Evolutionary conservation across 169 alveolate species (phyloP).

Genomic region (Amoebophrya sp.): DNA sequence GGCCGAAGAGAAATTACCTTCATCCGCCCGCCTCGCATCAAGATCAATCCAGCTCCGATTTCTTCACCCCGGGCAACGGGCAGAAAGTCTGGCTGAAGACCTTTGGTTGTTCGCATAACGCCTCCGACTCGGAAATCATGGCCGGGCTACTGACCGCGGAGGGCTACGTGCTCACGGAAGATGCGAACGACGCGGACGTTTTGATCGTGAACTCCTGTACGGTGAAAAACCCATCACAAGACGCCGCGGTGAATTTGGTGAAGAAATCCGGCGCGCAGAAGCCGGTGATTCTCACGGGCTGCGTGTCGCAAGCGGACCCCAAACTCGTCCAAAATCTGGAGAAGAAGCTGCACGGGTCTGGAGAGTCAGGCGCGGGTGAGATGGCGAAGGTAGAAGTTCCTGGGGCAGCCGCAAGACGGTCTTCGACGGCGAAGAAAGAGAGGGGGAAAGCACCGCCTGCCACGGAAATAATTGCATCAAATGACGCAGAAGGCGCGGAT

Average conservation of each 20-base stretch:
- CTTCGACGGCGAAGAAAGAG: no score
- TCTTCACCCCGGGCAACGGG: neutral
- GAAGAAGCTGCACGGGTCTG: no score
- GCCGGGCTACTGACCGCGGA: slow-evolving; percentile 29
- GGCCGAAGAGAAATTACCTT: no score
- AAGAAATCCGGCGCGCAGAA: slow-evolving; percentile 25
- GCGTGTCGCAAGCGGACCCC: slow-evolving; percentile 90
- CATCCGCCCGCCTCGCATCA: no score
- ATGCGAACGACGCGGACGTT: slow-evolving; percentile 65
- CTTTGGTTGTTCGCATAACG: slow-evolving; percentile 94
- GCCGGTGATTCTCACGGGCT: slow-evolving; percentile 77
- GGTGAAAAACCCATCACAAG: slow-evolving; percentile 93
- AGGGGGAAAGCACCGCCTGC: no score
- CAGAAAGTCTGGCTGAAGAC: slow-evolving; percentile 76
- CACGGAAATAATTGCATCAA: no score
- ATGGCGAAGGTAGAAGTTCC: no score
- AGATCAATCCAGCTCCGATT: no score
- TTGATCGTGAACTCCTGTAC: slow-evolving; percentile 89
- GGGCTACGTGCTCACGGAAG: slow-evolving; percentile 55
- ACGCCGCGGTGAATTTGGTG: slow-evolving; percentile 61
- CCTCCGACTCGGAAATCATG: slow-evolving; percentile 84
- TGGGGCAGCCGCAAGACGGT: no score
- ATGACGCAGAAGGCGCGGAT: no score
- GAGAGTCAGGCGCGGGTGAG: no score
- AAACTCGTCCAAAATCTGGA: slow-evolving; percentile 21